A percentile compares a stretch with the other conserved stretches of the same genome.
Evolutionary conservation across 2,329 filamentous ascomycete species (phyloP).

Genomic region (Fusarium proliferatum): DNA sequence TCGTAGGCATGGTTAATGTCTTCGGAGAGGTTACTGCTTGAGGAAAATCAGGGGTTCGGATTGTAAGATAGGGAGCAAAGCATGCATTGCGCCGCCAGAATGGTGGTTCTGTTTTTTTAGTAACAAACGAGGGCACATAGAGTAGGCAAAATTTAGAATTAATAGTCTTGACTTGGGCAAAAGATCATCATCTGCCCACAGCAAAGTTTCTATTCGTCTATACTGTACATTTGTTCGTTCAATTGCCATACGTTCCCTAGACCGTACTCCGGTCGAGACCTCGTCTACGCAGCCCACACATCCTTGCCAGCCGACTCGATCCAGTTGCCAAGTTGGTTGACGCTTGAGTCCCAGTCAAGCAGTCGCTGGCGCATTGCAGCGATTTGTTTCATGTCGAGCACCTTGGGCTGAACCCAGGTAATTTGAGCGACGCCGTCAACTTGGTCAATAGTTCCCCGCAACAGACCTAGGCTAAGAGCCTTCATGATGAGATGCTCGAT

Average conservation of each 20-base stretch:
- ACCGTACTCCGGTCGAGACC: background rate
- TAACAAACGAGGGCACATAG: background rate
- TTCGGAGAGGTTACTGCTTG: slow-evolving; percentile 52
- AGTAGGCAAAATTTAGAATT: slow-evolving; percentile 31
- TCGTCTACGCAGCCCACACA: slow-evolving; percentile 84
- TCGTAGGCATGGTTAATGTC: slow-evolving; percentile 70
- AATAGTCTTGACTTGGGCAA: slow-evolving; percentile 38
- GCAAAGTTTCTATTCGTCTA: slow-evolving; percentile 44
- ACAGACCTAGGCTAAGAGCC: slow-evolving; percentile 90
- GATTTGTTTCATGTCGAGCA: slow-evolving; percentile 95
- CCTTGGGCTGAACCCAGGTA: slow-evolving; percentile 99
- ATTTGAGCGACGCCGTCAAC: slow-evolving; percentile 94
- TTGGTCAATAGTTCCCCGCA: slow-evolving; percentile 95
- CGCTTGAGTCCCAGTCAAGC: slow-evolving; percentile 94
- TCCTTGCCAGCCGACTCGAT: slow-evolving; percentile 94
- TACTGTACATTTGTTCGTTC: slow-evolving; percentile 45
- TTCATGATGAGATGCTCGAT: slow-evolving; percentile 99
- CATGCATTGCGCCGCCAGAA: background rate
- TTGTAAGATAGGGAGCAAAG: background rate
- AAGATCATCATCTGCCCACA: slow-evolving; percentile 34
- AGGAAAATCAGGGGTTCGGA: background rate
- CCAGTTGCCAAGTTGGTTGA: slow-evolving; percentile 97
- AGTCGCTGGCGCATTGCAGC: slow-evolving; percentile 88
- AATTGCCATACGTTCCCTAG: slow-evolving; percentile 9
- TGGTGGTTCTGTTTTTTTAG: background rate